Conservation (phyloP, 2,329 filamentous ascomycete species). For the Teratosphaeria zuluensis region DNA sequence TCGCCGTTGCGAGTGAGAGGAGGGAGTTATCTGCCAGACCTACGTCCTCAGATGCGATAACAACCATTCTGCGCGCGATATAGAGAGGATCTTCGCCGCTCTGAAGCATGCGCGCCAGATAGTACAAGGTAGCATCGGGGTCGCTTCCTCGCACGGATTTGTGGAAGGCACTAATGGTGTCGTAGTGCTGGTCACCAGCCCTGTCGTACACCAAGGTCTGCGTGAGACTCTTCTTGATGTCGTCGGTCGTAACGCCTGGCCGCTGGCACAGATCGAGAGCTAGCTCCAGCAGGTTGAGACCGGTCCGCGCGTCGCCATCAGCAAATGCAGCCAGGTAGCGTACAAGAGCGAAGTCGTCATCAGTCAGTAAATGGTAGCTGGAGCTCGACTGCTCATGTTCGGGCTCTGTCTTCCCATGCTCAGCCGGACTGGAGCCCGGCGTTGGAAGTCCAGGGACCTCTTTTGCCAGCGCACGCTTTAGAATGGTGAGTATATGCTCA, state of each 20-base stretch:
- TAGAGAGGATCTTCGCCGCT: slow-evolving; percentile 90
- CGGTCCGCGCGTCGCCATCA: slow-evolving; percentile 87
- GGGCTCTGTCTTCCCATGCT: slow-evolving; percentile 6
- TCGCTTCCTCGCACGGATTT: slow-evolving; percentile 87
- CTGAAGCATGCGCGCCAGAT: slow-evolving; percentile 89
- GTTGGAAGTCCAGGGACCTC: slow-evolving; percentile 42
- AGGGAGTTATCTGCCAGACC: slow-evolving; percentile 80
- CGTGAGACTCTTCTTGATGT: slow-evolving; percentile 73
- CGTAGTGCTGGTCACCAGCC: slow-evolving; percentile 92
- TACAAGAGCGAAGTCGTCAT: slow-evolving; percentile 57
- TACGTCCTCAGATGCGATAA: slow-evolving; percentile 89
- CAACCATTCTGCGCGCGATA: slow-evolving; percentile 83
- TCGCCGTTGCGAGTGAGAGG: slow-evolving; percentile 71
- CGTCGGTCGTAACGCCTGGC: slow-evolving; percentile 55
- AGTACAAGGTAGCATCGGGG: slow-evolving; percentile 82
- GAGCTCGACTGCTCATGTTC: neutral
- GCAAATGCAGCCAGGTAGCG: slow-evolving; percentile 75
- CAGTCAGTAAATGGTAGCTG: slow-evolving; percentile 45
- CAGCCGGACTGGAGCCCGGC: slow-evolving; percentile 22
- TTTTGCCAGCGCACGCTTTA: slow-evolving; percentile 59
- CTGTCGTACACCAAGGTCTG: slow-evolving; percentile 93
- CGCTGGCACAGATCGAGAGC: slow-evolving; percentile 66
- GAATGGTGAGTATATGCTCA: slow-evolving; percentile 62
- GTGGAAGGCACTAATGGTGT: slow-evolving; percentile 94
- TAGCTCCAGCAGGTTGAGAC: slow-evolving; percentile 83